Conservation (phyloP, 108 stramenopile species). For the Aurantiochytrium sp. region DNA sequence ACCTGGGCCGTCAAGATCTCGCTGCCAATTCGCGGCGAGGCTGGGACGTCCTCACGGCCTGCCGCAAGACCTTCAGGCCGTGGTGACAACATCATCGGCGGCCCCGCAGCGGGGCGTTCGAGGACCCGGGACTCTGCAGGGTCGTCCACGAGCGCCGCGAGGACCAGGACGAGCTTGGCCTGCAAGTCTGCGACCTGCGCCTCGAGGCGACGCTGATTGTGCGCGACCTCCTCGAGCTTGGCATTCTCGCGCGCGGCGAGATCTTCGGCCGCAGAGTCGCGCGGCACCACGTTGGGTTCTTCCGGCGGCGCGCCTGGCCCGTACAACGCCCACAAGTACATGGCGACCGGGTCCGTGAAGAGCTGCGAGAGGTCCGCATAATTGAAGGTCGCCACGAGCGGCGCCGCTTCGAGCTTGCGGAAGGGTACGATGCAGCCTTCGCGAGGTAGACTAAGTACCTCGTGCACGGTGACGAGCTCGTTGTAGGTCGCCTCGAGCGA, state of each 20-base stretch:
- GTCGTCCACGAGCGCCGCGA: background rate
- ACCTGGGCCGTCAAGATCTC: too few relatives aligned
- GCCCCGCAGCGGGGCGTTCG: too few relatives aligned
- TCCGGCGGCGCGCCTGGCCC: background rate
- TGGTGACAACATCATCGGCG: too few relatives aligned
- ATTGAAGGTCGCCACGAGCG: background rate
- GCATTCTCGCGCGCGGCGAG: background rate
- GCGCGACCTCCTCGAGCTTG: background rate
- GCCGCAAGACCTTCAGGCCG: too few relatives aligned
- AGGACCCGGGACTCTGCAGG: too few relatives aligned
- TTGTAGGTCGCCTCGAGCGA: background rate
- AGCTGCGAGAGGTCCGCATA: slow-evolving; percentile 8
- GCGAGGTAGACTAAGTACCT: background rate
- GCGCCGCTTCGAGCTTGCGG: background rate
- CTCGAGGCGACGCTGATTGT: background rate
- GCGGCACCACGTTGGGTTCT: background rate
- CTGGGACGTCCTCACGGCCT: too few relatives aligned
- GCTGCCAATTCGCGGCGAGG: too few relatives aligned
- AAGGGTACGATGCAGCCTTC: background rate
- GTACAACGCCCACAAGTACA: slow-evolving; percentile 15
- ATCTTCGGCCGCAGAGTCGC: background rate
- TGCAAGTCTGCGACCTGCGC: background rate
- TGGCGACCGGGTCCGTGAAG: background rate
- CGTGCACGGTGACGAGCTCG: background rate
- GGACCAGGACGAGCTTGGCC: background rate